Base-by-base conservation (phyloP, 345 rosid species). In the Hypericum androsaemum region DNA sequence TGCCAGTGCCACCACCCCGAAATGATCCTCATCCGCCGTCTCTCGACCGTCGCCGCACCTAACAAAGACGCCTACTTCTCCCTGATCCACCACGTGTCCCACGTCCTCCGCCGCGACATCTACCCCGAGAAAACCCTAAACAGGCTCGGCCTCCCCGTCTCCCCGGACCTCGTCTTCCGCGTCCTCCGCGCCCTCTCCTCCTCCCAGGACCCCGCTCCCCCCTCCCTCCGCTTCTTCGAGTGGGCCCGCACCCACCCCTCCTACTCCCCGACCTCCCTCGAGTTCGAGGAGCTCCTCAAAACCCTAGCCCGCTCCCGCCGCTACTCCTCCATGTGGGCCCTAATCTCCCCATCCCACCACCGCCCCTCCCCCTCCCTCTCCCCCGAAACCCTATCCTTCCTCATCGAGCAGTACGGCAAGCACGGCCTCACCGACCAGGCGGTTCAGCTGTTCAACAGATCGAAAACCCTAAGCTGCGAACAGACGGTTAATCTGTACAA, bases 301-400 rank as follows among this genome's bases (percentile, higher is more conserved):
- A 84, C 76, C 59, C 68, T 90, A 8, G 81, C 83, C 42, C 54
- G 59, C 0, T 70, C 80, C 48, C 69, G 80, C 35, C 76, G 80
- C 8, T 84, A 80, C 56, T 74, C 85, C 51, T 82, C 96, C 17
- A 80, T 90, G 88, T 87, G 95, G 89, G 83, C 75, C 3, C 83
- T 77, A 11, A 63, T 88, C n/a, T 75, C 81, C 51, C 88, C 50
- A 10, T 36, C 12, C 40, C 11, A 12, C 54, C 5, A 28, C 40
- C 32, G 54, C 1, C 65, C 70, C n/a, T n/a, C n/a, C 5, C 77
- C 84, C 59, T 69, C 67, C 54, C 59, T 84, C 52, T 80, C 95
- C 12, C 46, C 58, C 11, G 80, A 78, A 12, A 74, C 96, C 14
- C 77, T 83, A 17, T 82, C 81, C 43, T 79, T 72, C 57, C 72